Percentiles rank a stretch among this genome's conserved stretches.
phyloP scores from a whole-genome alignment of 1,284 basidiomycete species.

The Schizophyllum amplum region DNA sequence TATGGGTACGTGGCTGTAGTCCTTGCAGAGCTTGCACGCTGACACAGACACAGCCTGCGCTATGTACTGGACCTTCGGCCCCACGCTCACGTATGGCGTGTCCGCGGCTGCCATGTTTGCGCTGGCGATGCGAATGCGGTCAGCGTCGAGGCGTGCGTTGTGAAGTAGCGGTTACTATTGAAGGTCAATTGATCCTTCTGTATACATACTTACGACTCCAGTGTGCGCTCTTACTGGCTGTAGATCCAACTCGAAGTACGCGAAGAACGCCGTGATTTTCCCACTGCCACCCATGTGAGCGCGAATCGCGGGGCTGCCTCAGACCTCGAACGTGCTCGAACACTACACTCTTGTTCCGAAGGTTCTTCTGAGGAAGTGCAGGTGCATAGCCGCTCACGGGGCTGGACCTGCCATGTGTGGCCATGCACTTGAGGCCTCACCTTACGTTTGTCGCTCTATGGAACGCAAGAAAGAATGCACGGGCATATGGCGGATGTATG shows the following conservation, averaged over 20 bases:
- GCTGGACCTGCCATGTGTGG: background rate
- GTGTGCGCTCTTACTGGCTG: no score
- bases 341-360: background rate
- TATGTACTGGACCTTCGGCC: conserved; percentile 84
- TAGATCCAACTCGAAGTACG: no score
- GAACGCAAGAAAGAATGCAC: background rate
- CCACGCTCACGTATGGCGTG: conserved; percentile 64
- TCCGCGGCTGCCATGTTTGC: conserved; percentile 58
- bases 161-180: conserved; percentile 16
- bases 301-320: background rate
- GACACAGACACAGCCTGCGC: conserved; percentile 51
- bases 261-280: no score
- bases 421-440: background rate
- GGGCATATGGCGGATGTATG: background rate
- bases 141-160: conserved; percentile 21
- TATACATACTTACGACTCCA: no score
- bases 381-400: background rate
- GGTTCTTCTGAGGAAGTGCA: background rate
- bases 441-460: background rate
- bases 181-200: no score
- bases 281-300: background rate
- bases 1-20: conserved; percentile 43
- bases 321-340: background rate
- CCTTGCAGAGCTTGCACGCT: conserved; percentile 5
- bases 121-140: conserved; percentile 45